Evolutionary conservation across 306 rosid species (phyloP).

Genomic region (Malus asiatica): DNA sequence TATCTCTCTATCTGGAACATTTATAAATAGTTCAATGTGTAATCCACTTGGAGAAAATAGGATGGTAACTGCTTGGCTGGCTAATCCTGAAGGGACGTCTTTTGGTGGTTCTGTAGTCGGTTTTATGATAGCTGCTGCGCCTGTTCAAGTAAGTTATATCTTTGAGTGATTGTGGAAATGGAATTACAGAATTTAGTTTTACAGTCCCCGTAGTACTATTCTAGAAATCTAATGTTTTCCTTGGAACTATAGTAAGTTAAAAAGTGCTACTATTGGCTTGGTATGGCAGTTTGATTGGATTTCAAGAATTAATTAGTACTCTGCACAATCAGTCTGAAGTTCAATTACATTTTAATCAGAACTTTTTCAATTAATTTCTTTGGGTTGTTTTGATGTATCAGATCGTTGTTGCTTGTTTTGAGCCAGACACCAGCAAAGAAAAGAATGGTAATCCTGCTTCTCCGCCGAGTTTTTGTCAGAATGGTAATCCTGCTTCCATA

Average conservation of each 20-base stretch:
- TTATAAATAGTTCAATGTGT: neutral
- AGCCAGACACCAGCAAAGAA: slow-evolving; percentile 21
- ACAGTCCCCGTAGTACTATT: too few species aligned
- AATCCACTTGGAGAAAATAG: slow-evolving; percentile 3
- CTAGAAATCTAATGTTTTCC: neutral
- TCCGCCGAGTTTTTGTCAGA: neutral
- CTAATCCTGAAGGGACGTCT: slow-evolving; percentile 28
- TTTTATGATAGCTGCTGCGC: slow-evolving; percentile 40
- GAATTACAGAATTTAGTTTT: too few species aligned
- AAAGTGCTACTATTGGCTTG: neutral
- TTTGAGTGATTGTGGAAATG: neutral
- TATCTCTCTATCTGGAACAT: slow-evolving; percentile 36
- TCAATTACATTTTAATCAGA: too few species aligned
- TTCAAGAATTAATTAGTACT: too few species aligned
- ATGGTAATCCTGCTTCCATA: neutral
- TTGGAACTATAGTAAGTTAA: neutral
- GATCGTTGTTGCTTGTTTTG: slow-evolving; percentile 39
- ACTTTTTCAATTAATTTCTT: neutral
- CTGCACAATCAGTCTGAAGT: too few species aligned
- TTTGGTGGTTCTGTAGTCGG: slow-evolving; percentile 44
- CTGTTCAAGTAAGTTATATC: slow-evolving; percentile 36
- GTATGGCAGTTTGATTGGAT: too few species aligned
- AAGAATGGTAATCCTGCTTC: slow-evolving; percentile 11
- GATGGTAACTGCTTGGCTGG: slow-evolving; percentile 23
- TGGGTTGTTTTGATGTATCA: slow-evolving; percentile 5